Percentiles rank a stretch among this genome's conserved stretches.
phyloP scores from a whole-genome alignment of 2,329 filamentous ascomycete genomes.

The Cladosporium oxysporum region DNA sequence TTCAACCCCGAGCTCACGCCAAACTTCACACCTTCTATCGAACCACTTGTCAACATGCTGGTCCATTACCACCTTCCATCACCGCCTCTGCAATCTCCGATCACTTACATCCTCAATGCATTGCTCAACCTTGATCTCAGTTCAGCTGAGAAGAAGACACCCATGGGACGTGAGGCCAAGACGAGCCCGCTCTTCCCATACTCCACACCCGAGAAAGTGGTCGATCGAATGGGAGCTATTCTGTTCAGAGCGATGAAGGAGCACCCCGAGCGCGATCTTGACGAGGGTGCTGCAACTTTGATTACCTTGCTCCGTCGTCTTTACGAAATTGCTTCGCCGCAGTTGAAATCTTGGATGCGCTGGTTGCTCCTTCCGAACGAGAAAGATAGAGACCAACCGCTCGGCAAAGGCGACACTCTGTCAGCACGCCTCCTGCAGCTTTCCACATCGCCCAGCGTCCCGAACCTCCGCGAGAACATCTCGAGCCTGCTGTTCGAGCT shows the following conservation, averaged over 20 bases:
- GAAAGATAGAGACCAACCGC: slow-evolving; percentile 71
- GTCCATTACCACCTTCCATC: slow-evolving; percentile 58
- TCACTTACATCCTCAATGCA: slow-evolving; percentile 74
- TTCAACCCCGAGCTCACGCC: slow-evolving; percentile 64
- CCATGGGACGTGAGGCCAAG: slow-evolving; percentile 39
- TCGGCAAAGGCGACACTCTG: slow-evolving; percentile 74
- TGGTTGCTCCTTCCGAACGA: slow-evolving; percentile 71
- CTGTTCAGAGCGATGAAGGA: slow-evolving; percentile 65
- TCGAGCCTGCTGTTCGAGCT: slow-evolving; percentile 83
- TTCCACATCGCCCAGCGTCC: slow-evolving; percentile 70
- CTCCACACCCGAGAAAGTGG: slow-evolving; percentile 59
- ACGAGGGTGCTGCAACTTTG: slow-evolving; percentile 60
- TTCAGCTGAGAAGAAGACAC: slow-evolving; percentile 4
- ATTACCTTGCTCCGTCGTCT: slow-evolving; percentile 72
- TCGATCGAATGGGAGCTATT: slow-evolving; percentile 67
- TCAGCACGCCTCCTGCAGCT: slow-evolving; percentile 76
- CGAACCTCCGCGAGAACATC: slow-evolving; percentile 72
- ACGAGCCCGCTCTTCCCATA: slow-evolving; percentile 66
- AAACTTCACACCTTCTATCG: slow-evolving; percentile 68
- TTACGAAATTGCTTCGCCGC: slow-evolving; percentile 67
- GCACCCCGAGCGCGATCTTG: slow-evolving; percentile 70
- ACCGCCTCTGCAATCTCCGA: slow-evolving; percentile 71
- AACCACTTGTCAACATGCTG: slow-evolving; percentile 71
- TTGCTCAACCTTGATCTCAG: slow-evolving; percentile 65
- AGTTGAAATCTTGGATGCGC: slow-evolving; percentile 64